Conservation (phyloP, 2,329 filamentous ascomycete species). For the Allantophomopsis cytisporea region DNA sequence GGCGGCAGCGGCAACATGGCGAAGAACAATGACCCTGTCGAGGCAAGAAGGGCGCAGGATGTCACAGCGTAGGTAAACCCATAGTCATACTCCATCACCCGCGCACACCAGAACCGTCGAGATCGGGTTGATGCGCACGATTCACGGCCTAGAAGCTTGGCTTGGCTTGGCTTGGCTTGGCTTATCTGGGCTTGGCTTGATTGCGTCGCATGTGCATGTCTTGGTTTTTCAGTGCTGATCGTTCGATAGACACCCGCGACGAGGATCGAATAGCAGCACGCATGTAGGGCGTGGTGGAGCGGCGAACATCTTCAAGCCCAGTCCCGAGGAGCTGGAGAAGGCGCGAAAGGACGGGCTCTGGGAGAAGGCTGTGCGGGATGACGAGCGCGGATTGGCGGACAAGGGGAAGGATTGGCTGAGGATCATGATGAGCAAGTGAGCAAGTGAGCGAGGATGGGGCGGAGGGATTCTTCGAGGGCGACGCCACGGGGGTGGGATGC, state of each 20-base stretch:
- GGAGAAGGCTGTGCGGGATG: slow-evolving; percentile 9
- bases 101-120: too few relatives aligned
- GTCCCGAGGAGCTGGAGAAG: slow-evolving; percentile 16
- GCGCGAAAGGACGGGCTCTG: slow-evolving; percentile 5
- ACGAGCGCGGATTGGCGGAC: slow-evolving; percentile 29
- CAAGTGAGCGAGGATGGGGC: neutral
- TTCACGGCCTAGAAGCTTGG: too few relatives aligned
- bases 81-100: neutral
- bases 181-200: too few relatives aligned
- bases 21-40: slow-evolving; percentile 51
- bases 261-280: slow-evolving; percentile 40
- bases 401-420: slow-evolving; percentile 37
- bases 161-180: too few relatives aligned
- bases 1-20: slow-evolving; percentile 86
- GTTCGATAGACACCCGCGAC: slow-evolving; percentile 21
- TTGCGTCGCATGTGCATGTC: too few relatives aligned
- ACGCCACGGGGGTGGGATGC: too few relatives aligned
- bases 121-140: too few relatives aligned
- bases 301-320: slow-evolving; percentile 50
- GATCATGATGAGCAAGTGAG: slow-evolving; percentile 11
- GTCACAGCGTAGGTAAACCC: slow-evolving; percentile 49
- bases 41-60: slow-evolving; percentile 72
- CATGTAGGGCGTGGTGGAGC: slow-evolving; percentile 65
- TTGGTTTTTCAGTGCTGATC: too few relatives aligned
- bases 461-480: too few relatives aligned